Conservation (phyloP, 2,329 filamentous ascomycete species). For the Sclerotinia sclerotiorum region DNA sequence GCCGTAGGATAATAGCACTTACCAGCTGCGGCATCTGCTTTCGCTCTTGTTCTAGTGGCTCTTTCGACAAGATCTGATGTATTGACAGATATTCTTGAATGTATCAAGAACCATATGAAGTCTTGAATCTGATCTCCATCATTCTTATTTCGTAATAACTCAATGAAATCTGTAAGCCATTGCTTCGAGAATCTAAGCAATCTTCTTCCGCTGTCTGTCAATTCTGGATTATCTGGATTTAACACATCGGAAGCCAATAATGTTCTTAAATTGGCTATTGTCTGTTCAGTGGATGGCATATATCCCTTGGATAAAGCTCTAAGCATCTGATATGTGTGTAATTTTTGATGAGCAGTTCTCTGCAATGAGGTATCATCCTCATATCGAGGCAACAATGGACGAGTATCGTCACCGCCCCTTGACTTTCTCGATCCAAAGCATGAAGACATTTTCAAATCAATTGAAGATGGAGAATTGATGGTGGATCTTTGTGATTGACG, state of each 20-base stretch:
- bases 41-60: slow-evolving; percentile 62
- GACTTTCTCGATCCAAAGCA: slow-evolving; percentile 39
- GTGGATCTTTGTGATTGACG: neutral
- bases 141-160: slow-evolving; percentile 83
- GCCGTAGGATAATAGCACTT: slow-evolving; percentile 33
- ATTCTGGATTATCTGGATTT: slow-evolving; percentile 69
- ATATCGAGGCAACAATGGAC: slow-evolving; percentile 81
- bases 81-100: slow-evolving; percentile 70
- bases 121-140: slow-evolving; percentile 83
- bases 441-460: slow-evolving; percentile 36
- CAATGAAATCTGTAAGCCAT: slow-evolving; percentile 77
- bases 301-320: slow-evolving; percentile 79
- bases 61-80: slow-evolving; percentile 60
- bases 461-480: neutral
- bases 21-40: slow-evolving; percentile 72
- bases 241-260: slow-evolving; percentile 76
- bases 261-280: slow-evolving; percentile 75
- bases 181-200: slow-evolving; percentile 70
- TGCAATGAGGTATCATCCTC: slow-evolving; percentile 78
- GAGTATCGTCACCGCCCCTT: slow-evolving; percentile 35
- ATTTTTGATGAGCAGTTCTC: slow-evolving; percentile 77
- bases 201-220: slow-evolving; percentile 75
- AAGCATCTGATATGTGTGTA: slow-evolving; percentile 91
- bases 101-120: slow-evolving; percentile 80
- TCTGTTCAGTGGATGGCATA: slow-evolving; percentile 89